These are phyloP conservation scores for Pseudoturritis turrita DNA, from an alignment of 345 rosid species.

Conservation along the genomic window DNA sequence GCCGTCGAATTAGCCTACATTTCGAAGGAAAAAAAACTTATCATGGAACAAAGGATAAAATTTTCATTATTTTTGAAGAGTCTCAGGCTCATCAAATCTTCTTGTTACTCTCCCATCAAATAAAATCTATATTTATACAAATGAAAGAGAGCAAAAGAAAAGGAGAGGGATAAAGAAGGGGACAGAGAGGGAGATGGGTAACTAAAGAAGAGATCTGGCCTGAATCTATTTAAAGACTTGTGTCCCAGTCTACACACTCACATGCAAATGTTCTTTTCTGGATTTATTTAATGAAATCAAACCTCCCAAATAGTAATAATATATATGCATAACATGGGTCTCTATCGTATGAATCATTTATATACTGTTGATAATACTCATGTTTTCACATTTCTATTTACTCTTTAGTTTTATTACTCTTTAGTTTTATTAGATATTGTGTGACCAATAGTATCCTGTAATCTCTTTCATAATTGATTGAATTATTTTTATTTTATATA, in stretches of 20 bases:
- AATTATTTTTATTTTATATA: too few species aligned
- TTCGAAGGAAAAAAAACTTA: neutral
- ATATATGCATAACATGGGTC: too few species aligned
- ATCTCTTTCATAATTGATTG: too few species aligned
- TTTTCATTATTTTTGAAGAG: neutral
- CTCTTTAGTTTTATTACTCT: too few species aligned
- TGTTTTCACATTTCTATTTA: too few species aligned
- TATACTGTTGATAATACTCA: neutral
- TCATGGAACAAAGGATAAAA: neutral
- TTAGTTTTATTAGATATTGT: too few species aligned
- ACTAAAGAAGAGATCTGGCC: slow-evolving; percentile 17
- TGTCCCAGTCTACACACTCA: slow-evolving; percentile 21
- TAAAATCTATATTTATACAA: neutral
- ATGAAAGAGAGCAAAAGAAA: neutral
- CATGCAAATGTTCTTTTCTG: slow-evolving; percentile 19
- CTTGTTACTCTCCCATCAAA: neutral
- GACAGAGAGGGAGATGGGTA: slow-evolving; percentile 17
- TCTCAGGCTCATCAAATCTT: neutral
- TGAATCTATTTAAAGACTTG: slow-evolving; percentile 18
- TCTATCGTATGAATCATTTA: slow-evolving; percentile 9
- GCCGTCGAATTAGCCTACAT: neutral
- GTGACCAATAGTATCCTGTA: too few species aligned
- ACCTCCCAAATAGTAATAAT: neutral
- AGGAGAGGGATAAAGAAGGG: neutral
- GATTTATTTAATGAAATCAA: neutral